These are phyloP conservation scores for Panaeolus cyanescens DNA, from an alignment of 768 basidiomycete species.

Conservation along the genomic window DNA sequence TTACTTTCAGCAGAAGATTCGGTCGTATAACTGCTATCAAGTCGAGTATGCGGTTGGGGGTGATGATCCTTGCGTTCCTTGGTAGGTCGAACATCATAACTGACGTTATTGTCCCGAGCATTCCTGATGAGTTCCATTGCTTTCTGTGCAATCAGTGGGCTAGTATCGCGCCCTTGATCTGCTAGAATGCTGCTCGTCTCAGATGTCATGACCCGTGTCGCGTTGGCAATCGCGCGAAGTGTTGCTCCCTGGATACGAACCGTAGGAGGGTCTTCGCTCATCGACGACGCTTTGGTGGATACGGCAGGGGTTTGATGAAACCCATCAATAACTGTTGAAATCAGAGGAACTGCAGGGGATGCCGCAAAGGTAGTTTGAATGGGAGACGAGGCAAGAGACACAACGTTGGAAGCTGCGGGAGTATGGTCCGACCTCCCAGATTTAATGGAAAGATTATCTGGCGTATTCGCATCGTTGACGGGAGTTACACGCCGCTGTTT, in stretches of 20 bases:
- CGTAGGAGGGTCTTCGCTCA: slow-evolving; percentile 24
- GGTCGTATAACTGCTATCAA: background rate
- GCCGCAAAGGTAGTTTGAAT: slow-evolving; percentile 40
- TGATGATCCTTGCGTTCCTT: slow-evolving; percentile 46
- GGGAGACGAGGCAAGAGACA: slow-evolving; percentile 40
- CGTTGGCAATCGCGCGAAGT: slow-evolving; percentile 76
- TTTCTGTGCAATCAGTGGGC: slow-evolving; percentile 57
- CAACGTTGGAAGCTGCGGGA: slow-evolving; percentile 17
- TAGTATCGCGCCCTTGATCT: slow-evolving; percentile 68
- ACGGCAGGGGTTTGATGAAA: slow-evolving; percentile 16
- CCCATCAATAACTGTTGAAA: slow-evolving; percentile 42
- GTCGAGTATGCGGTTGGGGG: background rate
- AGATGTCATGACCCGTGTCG: slow-evolving; percentile 85
- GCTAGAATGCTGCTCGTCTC: slow-evolving; percentile 75
- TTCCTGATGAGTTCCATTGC: slow-evolving; percentile 70
- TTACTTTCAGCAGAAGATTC: slow-evolving; percentile 26
- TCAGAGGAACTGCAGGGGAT: slow-evolving; percentile 42
- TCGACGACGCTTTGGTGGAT: slow-evolving; percentile 23
- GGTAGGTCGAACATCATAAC: slow-evolving; percentile 42
- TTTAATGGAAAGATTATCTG: slow-evolving; percentile 38
- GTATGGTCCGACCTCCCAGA: slow-evolving; percentile 24
- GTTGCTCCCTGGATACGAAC: slow-evolving; percentile 59
- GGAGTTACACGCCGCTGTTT: slow-evolving; percentile 20
- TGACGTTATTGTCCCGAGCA: slow-evolving; percentile 64
- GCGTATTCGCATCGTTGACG: slow-evolving; percentile 14